Base-by-base conservation (phyloP, 805 yeast species). In the Phaffomyces thermotolerans region DNA sequence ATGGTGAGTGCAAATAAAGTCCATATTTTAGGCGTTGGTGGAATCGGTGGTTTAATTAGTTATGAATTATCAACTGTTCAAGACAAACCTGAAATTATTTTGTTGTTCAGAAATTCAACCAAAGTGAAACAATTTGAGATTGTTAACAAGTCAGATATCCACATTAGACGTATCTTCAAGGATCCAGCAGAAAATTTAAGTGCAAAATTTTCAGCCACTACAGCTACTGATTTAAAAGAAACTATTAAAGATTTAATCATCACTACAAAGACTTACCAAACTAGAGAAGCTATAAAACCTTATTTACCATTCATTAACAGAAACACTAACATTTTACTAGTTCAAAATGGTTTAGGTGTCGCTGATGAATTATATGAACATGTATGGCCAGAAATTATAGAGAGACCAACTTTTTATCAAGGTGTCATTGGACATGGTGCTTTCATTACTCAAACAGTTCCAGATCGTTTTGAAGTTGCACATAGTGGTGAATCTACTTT, bases 291-390 rank as follows among this genome's bases (percentile, higher is more conserved):
- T 0, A 47, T 90, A 15, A 57, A 54, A 30, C 82, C 83, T 4
- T 68, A 79, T 41, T 48, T 77, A 18, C 69, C 72, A 2, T 64
- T 64, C 43, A 69, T 91, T 25, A 60, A 64, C 25, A 56, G 65
- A 2, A 58, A 68, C 3, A 77, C 95, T 2, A 82, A 79, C 47
- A 64, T 90, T 12, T 56, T 91, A 33, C 62, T 93, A 20, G 63
- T 91, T 7, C 98, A 93, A 53, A 93, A 93, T 60, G 99, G 99
- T 1, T 71, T 89, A 69, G 98, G 98, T 9, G 80, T 84, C 20
- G 66, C 76, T 7, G 84, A 84, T 10, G 69, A 71, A 35, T 57
- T 89, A 30, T 64, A 68, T 14, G 64, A 67, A 3, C 57, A 64
- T 20, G 63, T 79, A 4, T 85, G 93, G 83, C 79, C 82, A 1